phyloP scores from a whole-genome alignment of 225 moss, liverwort and hornwort genomes.

The Antitrichia curtipendula region DNA sequence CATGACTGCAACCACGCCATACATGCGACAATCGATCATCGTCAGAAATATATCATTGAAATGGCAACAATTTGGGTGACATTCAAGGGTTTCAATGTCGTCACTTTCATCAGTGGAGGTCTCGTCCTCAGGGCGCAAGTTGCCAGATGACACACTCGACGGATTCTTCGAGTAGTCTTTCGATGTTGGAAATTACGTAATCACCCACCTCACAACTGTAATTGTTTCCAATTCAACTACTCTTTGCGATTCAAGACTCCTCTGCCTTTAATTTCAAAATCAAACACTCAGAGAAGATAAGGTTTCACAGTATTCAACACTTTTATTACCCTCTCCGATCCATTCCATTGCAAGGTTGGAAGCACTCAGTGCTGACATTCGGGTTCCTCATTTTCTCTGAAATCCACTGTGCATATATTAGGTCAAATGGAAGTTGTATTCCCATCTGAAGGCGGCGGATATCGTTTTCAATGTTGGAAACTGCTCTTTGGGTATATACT shows the following conservation, averaged over 20 bases:
- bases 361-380: background rate
- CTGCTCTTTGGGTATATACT: background rate
- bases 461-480: background rate
- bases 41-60: background rate
- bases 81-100: background rate
- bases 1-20: constrained; percentile 10
- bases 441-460: background rate
- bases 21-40: background rate
- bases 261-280: background rate
- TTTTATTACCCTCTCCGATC: background rate
- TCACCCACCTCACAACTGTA: background rate
- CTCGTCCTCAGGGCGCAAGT: background rate
- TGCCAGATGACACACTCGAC: background rate
- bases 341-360: background rate
- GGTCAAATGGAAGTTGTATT: background rate
- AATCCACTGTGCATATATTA: background rate
- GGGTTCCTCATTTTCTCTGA: background rate
- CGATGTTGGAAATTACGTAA: background rate
- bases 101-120: background rate
- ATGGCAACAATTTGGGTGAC: background rate
- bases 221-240: background rate
- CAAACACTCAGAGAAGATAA: background rate
- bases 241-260: background rate
- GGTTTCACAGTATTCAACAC: background rate
- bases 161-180: background rate